Conservation (phyloP, 371 early-diverging fungal species). For the Mortierella polycephala region DNA sequence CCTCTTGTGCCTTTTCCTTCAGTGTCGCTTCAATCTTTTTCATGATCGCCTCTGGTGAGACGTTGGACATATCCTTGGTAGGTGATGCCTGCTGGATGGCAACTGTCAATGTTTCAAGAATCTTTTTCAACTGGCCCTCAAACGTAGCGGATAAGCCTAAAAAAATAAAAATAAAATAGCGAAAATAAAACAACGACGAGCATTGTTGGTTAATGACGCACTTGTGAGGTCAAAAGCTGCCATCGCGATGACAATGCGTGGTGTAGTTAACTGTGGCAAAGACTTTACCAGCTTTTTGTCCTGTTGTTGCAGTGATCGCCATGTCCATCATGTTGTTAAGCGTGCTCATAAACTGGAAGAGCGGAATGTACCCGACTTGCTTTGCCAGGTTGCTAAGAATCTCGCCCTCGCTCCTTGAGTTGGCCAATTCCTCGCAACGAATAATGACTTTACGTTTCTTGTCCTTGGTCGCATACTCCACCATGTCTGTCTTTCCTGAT, state of each 20-base stretch:
- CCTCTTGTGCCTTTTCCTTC: conserved; percentile 52
- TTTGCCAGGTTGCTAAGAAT: conserved; percentile 73
- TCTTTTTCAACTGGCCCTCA: conserved; percentile 69
- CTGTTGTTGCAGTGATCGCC: conserved; percentile 85
- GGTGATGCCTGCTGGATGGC: conserved; percentile 57
- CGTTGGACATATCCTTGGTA: conserved; percentile 40
- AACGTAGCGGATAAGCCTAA: conserved; percentile 66
- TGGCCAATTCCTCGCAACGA: conserved; percentile 81
- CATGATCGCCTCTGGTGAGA: conserved; percentile 50
- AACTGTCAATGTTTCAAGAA: conserved; percentile 69
- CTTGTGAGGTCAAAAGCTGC: too few species aligned
- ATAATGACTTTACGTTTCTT: conserved; percentile 77
- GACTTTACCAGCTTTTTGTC: conserved; percentile 79
- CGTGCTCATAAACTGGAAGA: conserved; percentile 81
- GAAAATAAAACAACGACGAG: too few species aligned
- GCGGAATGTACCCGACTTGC: conserved; percentile 84
- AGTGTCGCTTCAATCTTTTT: conserved; percentile 48
- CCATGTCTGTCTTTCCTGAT: conserved; percentile 68
- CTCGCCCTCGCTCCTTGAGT: conserved; percentile 77
- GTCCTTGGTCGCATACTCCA: conserved; percentile 63
- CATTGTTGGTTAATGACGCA: too few species aligned
- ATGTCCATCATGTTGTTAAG: conserved; percentile 81
- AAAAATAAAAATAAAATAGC: neutral
- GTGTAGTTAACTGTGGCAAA: neutral
- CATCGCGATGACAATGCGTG: too few species aligned